Conservation (phyloP, 208 protist species). For the Porcisia hertigi region DNA sequence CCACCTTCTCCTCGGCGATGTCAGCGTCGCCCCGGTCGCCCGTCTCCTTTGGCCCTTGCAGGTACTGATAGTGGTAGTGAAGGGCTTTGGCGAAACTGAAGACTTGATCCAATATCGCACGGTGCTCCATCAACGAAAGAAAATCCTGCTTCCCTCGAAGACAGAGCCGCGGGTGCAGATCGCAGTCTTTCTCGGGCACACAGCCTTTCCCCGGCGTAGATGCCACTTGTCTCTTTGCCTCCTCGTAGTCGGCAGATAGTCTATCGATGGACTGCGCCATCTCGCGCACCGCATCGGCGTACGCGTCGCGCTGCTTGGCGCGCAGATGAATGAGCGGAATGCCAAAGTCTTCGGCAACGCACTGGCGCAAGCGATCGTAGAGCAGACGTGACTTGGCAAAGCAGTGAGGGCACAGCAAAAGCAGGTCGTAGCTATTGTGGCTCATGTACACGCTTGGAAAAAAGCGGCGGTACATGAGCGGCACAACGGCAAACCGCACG, state of each 20-base stretch:
- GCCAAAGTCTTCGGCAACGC: conserved; percentile 44
- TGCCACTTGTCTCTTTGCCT: not conserved
- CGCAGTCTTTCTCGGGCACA: conserved; percentile 15
- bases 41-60: not conserved
- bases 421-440: conserved; percentile 74
- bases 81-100: conserved; percentile 62
- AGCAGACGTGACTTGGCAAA: conserved; percentile 41
- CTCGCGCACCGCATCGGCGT: not conserved
- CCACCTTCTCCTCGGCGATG: not conserved
- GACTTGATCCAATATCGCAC: conserved; percentile 38
- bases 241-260: conserved; percentile 7
- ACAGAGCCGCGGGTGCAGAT: conserved; percentile 22
- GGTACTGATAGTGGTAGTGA: conserved; percentile 25
- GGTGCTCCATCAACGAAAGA: conserved; percentile 34
- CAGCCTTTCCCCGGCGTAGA: not conserved
- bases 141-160: conserved; percentile 41
- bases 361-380: conserved; percentile 34
- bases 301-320: conserved; percentile 8
- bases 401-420: conserved; percentile 59
- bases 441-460: conserved; percentile 78
- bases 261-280: conserved; percentile 2
- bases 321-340: conserved; percentile 45
- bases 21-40: not conserved
- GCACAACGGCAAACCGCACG: conserved; percentile 61
- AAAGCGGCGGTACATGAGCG: conserved; percentile 64